Conservation (phyloP, 129 eudicot genomes). For the Pittosporum tobira region DNA sequence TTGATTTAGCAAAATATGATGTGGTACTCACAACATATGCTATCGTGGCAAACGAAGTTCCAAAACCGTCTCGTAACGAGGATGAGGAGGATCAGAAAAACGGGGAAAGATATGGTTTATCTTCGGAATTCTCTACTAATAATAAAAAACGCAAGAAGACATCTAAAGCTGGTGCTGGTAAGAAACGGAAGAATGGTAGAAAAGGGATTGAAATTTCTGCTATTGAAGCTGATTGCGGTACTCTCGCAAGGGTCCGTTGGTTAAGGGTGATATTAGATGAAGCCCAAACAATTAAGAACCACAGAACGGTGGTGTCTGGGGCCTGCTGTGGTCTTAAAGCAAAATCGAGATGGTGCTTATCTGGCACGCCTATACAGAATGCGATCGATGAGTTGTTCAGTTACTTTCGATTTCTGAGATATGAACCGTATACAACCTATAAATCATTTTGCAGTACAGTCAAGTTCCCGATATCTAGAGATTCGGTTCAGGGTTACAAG, state of each 20-base stretch:
- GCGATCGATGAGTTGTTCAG: constrained; percentile 82
- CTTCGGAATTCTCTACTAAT: constrained; percentile 37
- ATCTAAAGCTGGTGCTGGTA: constrained; percentile 24
- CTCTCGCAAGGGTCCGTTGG: constrained; percentile 86
- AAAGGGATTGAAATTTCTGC: constrained; percentile 42
- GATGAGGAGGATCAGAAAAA: constrained; percentile 58
- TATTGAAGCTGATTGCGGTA: constrained; percentile 54
- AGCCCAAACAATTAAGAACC: constrained; percentile 94
- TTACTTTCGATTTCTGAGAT: constrained; percentile 78
- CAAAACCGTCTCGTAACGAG: constrained; percentile 61
- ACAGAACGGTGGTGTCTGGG: constrained; percentile 78
- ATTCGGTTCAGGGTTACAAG: constrained; percentile 61
- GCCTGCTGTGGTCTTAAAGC: constrained; percentile 94
- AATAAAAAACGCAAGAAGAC: constrained; percentile 43
- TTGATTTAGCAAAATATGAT: constrained; percentile 63
- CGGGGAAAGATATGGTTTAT: constrained; percentile 53
- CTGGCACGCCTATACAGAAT: constrained; percentile 97
- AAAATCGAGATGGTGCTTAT: constrained; percentile 87
- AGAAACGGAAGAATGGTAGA: constrained; percentile 60
- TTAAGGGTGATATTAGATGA: constrained; percentile 82
- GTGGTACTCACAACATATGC: constrained; percentile 86
- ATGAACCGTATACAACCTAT: constrained; percentile 60
- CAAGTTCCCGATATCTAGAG: constrained; percentile 63
- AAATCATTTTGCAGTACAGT: constrained; percentile 46
- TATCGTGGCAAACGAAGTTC: constrained; percentile 86